Conservation (phyloP, 1,139 yeast species). For the Debaryomycetaceae sp. region DNA sequence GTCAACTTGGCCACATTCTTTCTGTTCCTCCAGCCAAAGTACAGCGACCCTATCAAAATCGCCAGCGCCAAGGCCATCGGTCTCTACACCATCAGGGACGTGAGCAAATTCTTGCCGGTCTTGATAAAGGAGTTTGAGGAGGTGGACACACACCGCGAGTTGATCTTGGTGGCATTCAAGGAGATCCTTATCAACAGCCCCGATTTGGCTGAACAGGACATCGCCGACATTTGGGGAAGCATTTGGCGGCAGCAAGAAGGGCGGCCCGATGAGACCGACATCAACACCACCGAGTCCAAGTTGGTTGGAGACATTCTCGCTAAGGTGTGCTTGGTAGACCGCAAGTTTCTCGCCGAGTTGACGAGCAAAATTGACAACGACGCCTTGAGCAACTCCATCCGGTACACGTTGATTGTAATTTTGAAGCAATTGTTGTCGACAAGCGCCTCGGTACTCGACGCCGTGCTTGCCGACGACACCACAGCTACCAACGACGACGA, state of each 20-base stretch:
- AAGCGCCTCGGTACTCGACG: slow-evolving; percentile 10
- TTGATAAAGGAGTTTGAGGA: slow-evolving; percentile 25
- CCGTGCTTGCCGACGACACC: slow-evolving; percentile 10
- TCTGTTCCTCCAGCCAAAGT: slow-evolving; percentile 17
- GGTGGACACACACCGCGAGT: slow-evolving; percentile 18
- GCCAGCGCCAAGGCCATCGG: slow-evolving; percentile 57
- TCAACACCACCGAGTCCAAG: slow-evolving; percentile 19
- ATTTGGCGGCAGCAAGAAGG: slow-evolving; percentile 12
- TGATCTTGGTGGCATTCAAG: slow-evolving; percentile 34
- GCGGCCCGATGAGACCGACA: slow-evolving; percentile 10
- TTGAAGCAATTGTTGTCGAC: slow-evolving; percentile 19
- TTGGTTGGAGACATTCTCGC: slow-evolving; percentile 30
- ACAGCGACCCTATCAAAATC: slow-evolving; percentile 30
- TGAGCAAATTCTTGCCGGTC: slow-evolving; percentile 26
- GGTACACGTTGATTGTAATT: slow-evolving; percentile 31
- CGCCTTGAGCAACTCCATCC: slow-evolving; percentile 16
- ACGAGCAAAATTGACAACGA: slow-evolving; percentile 12
- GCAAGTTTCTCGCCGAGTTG: slow-evolving; percentile 14
- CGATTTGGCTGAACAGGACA: slow-evolving; percentile 1
- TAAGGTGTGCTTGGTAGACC: slow-evolving; percentile 17
- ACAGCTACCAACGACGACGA: slow-evolving; percentile 1
- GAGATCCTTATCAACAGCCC: slow-evolving; percentile 24
- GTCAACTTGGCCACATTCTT: slow-evolving; percentile 27
- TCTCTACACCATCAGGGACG: slow-evolving; percentile 37
- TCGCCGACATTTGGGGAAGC: slow-evolving; percentile 13